Percentiles rank a stretch among this genome's conserved stretches.
phyloP scores from a whole-genome alignment of 306 rosid genomes.

The Phaseolus lunatus region DNA sequence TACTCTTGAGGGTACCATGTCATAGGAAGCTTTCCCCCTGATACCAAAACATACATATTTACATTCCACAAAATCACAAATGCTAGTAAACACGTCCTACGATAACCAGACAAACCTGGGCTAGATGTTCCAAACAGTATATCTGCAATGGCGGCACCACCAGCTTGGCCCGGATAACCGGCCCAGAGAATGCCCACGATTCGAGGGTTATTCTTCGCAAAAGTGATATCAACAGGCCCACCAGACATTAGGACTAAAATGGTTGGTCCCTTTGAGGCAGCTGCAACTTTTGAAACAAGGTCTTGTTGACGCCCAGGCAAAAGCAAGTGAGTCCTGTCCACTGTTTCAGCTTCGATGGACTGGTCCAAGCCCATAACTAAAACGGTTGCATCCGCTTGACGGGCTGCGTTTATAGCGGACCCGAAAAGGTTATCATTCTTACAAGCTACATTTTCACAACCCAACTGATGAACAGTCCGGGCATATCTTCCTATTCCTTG shows the following conservation, averaged over 20 bases:
- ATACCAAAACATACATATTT: background rate
- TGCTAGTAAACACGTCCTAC: too few relatives aligned
- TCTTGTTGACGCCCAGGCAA: constrained; percentile 87
- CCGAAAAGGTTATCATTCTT: constrained; percentile 52
- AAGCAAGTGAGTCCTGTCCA: constrained; percentile 64
- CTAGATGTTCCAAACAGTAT: constrained; percentile 65
- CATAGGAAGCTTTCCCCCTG: constrained; percentile 87
- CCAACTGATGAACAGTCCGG: constrained; percentile 55
- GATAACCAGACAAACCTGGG: constrained; percentile 57
- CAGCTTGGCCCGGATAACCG: constrained; percentile 93
- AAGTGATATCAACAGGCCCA: constrained; percentile 78
- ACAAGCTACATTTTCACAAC: constrained; percentile 73
- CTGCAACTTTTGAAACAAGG: constrained; percentile 73
- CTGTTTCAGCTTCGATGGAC: constrained; percentile 81
- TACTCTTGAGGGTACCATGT: constrained; percentile 94
- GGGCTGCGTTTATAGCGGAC: constrained; percentile 66
- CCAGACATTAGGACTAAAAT: constrained; percentile 86
- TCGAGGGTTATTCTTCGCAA: constrained; percentile 66
- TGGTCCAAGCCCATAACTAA: constrained; percentile 87
- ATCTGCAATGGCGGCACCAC: constrained; percentile 89
- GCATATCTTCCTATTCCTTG: constrained; percentile 77
- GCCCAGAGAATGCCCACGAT: constrained; percentile 75
- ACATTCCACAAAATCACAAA: too few relatives aligned
- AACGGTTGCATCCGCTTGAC: constrained; percentile 72
- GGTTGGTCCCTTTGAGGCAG: constrained; percentile 77